phyloP scores from a whole-genome alignment of 768 basidiomycete species.

The Suillus paluster region DNA sequence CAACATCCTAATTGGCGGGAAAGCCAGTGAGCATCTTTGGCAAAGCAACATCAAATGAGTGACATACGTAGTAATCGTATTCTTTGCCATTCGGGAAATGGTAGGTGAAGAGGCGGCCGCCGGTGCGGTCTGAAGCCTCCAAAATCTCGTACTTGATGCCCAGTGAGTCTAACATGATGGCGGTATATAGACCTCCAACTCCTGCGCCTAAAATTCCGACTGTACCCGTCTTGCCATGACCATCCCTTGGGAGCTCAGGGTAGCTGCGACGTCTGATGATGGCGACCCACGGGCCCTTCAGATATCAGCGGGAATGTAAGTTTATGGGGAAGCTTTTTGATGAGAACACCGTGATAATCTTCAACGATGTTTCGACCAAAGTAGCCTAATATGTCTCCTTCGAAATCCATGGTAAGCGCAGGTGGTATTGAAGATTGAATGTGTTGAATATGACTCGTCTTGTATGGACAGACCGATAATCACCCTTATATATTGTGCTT shows the following conservation, averaged over 20 bases:
- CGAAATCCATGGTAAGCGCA: slow-evolving; percentile 12
- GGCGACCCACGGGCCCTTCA: background rate
- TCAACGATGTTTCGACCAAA: slow-evolving; percentile 5
- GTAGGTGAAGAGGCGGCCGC: slow-evolving; percentile 50
- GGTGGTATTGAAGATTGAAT: background rate
- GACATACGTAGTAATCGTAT: slow-evolving; percentile 43
- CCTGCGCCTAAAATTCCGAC: slow-evolving; percentile 26
- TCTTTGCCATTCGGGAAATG: slow-evolving; percentile 34
- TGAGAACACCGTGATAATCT: background rate
- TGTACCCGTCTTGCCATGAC: slow-evolving; percentile 6
- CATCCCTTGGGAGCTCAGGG: background rate
- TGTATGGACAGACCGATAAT: too few relatives aligned
- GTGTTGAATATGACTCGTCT: background rate
- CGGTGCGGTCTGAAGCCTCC: slow-evolving; percentile 44
- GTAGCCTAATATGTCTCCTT: slow-evolving; percentile 18
- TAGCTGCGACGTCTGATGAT: background rate
- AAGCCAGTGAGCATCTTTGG: background rate
- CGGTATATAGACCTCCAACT: slow-evolving; percentile 43
- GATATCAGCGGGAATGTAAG: too few relatives aligned
- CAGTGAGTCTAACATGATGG: slow-evolving; percentile 48
- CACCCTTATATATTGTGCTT: background rate
- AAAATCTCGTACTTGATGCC: slow-evolving; percentile 49
- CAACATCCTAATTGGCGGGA: slow-evolving; percentile 33
- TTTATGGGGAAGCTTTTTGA: background rate
- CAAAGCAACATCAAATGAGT: background rate